A percentile compares a stretch with the other conserved stretches of the same genome.
Evolutionary conservation across 352 stramenopile species (phyloP).

Genomic region (Pythium insidiosum): DNA sequence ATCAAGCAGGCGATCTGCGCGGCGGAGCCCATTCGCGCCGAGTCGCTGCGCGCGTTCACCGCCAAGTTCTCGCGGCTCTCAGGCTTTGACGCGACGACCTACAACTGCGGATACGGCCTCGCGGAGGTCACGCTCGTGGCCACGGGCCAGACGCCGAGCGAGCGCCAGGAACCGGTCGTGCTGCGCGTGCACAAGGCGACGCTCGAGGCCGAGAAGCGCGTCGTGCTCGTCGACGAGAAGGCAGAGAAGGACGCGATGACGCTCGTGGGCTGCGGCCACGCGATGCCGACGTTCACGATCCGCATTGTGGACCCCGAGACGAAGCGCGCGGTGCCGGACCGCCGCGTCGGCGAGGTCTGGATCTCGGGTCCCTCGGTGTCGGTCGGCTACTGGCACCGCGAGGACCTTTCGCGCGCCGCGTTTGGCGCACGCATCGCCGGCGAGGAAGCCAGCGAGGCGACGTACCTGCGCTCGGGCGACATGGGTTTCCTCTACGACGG

Average conservation of each 20-base stretch:
- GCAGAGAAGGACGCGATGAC: slow-evolving; percentile 32
- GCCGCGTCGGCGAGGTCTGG: slow-evolving; percentile 90
- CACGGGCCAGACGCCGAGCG: slow-evolving; percentile 51
- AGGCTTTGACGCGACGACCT: slow-evolving; percentile 62
- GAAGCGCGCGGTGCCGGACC: slow-evolving; percentile 33
- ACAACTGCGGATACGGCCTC: slow-evolving; percentile 77
- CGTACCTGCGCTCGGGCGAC: slow-evolving; percentile 61
- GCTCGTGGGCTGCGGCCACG: slow-evolving; percentile 73
- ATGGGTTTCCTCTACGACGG: slow-evolving; percentile 61
- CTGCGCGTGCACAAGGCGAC: slow-evolving; percentile 53
- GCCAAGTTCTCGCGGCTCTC: slow-evolving; percentile 39
- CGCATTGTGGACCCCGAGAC: slow-evolving; percentile 56
- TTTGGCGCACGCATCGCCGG: slow-evolving; percentile 44
- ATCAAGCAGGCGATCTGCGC: slow-evolving; percentile 76
- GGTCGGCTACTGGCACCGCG: slow-evolving; percentile 64
- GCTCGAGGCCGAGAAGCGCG: slow-evolving; percentile 47
- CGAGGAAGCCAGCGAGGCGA: slow-evolving; percentile 15
- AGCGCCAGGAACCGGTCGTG: slow-evolving; percentile 46
- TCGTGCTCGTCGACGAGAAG: slow-evolving; percentile 23
- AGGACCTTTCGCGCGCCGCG: slow-evolving; percentile 61
- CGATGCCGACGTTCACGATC: slow-evolving; percentile 72
- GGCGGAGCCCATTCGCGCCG: slow-evolving; percentile 68
- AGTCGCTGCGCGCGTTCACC: slow-evolving; percentile 72
- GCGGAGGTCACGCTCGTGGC: slow-evolving; percentile 79
- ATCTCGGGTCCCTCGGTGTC: slow-evolving; percentile 76